Conservation (phyloP, 192 early-diverging fungal genomes). For the Linnemannia exigua region DNA sequence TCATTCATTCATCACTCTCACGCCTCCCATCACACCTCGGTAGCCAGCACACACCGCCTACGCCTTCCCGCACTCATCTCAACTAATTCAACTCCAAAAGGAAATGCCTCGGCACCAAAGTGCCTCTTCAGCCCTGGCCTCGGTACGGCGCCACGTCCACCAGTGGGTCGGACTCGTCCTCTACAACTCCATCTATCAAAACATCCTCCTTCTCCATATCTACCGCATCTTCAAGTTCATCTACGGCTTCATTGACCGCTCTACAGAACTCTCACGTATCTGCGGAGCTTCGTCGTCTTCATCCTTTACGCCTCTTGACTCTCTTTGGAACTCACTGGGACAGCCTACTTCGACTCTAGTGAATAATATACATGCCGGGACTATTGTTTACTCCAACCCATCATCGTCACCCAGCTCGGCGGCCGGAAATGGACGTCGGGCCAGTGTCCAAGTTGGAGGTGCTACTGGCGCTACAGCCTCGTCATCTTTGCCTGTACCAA, state of each 20-base stretch:
- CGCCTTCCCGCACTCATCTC: background rate
- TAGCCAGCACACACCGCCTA: background rate
- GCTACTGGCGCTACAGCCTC: background rate
- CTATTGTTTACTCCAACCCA: slow-evolving; percentile 25
- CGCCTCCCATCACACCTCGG: background rate
- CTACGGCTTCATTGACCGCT: slow-evolving; percentile 64
- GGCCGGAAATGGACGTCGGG: background rate
- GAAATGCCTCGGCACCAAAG: background rate
- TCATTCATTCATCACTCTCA: background rate
- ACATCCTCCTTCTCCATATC: slow-evolving; percentile 60
- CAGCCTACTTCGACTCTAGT: slow-evolving; percentile 22
- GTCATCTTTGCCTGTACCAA: background rate
- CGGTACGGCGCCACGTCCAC: slow-evolving; percentile 47
- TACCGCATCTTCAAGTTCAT: slow-evolving; percentile 71
- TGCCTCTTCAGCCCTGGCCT: slow-evolving; percentile 7
- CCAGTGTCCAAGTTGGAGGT: background rate
- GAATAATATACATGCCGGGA: slow-evolving; percentile 22
- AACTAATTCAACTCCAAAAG: slow-evolving; percentile 1
- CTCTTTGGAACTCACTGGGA: slow-evolving; percentile 33
- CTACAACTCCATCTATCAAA: slow-evolving; percentile 66
- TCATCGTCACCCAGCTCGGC: background rate
- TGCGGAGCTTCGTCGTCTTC: slow-evolving; percentile 31
- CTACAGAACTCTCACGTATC: slow-evolving; percentile 74
- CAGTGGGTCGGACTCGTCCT: slow-evolving; percentile 64
- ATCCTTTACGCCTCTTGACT: slow-evolving; percentile 28